Base-by-base conservation (phyloP, 208 protist genomes). In the Acanthamoeba lenticulata region DNA sequence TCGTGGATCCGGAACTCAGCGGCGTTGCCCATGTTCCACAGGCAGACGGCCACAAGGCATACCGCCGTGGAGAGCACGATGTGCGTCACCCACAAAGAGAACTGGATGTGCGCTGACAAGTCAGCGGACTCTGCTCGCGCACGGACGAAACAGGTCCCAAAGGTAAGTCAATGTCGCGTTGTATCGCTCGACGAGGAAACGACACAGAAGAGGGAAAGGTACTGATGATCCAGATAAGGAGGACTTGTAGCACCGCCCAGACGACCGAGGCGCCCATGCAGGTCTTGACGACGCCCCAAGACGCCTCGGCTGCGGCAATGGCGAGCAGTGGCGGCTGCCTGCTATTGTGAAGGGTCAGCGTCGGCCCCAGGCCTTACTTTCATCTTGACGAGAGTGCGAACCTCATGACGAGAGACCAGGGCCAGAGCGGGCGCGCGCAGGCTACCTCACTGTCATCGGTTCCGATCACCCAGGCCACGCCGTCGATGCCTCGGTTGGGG, bases 11-110 rank as follows among this genome's bases (percentile, higher is more conserved):
- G 72, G 24, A 83, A 32, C 34, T 42, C 15, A 0, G 72, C 13
- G 5, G 49, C 72, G 72, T 83, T 83, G 1, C 72, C 72, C 72
- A 49, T 83, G 42, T 83, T 83, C 72, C 72, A 83, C 0, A 83
- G 34, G 42, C 7, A 21, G 29, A 9, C 72, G 7, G 72, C 72
- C 34, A 83, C 19, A 21, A 52, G 9, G 42, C 72, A 52, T 5
- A 83, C 45, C 9, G 32, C 0, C 9, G 38, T 49, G 36, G 34
- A 44, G 27, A 52, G 3, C 21, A 17, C 34, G 21, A 49, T 15
- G 40, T 36, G 42, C 38, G 6, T n/a, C 19, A 83, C 13, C 72
- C 72, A 83, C n/a, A n/a, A n/a, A n/a, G n/a, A n/a, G n/a, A n/a
- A n/a, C n/a, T n/a, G n/a, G n/a, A n/a, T n/a, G n/a, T n/a, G n/a